Conservation (phyloP, 169 alveolate genomes). For the Cryptosporidium andersoni region DNA sequence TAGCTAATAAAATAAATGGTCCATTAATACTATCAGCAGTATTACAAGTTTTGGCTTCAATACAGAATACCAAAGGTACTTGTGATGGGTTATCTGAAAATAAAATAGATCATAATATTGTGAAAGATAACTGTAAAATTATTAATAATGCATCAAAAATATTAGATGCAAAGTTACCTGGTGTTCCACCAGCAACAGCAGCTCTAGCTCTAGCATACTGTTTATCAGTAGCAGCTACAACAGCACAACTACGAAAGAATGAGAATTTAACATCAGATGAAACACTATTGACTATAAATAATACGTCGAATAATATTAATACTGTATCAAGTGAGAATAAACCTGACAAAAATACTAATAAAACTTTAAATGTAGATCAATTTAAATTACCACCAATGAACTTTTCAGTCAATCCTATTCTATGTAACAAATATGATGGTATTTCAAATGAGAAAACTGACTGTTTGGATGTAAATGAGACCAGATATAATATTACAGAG, state of each 20-base stretch:
- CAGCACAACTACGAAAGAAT: not conserved
- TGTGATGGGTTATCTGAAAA: not conserved
- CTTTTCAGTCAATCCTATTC: not conserved
- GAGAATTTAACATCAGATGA: conserved; percentile 12
- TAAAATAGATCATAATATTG: not conserved
- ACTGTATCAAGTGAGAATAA: conserved; percentile 6
- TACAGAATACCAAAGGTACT: conserved; percentile 35
- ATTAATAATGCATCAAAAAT: conserved; percentile 20
- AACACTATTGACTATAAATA: not conserved
- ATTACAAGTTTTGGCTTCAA: conserved; percentile 49
- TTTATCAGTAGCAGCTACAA: conserved; percentile 49
- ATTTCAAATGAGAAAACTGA: too few species aligned
- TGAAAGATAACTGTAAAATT: not conserved
- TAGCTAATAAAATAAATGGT: conserved; percentile 6
- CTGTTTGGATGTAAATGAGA: not conserved
- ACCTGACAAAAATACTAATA: not conserved
- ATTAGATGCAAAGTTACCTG: conserved; percentile 47
- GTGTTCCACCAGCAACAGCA: conserved; percentile 64
- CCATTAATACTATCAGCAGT: conserved; percentile 58
- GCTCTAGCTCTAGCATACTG: conserved; percentile 68
- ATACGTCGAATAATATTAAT: not conserved
- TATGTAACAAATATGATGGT: too few species aligned
- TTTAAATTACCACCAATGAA: conserved; percentile 65
- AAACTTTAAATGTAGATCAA: conserved; percentile 3
- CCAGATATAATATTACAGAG: not conserved